Evolutionary conservation across 345 rosid species (phyloP).

Genomic region (Orychophragmus violaceus): DNA sequence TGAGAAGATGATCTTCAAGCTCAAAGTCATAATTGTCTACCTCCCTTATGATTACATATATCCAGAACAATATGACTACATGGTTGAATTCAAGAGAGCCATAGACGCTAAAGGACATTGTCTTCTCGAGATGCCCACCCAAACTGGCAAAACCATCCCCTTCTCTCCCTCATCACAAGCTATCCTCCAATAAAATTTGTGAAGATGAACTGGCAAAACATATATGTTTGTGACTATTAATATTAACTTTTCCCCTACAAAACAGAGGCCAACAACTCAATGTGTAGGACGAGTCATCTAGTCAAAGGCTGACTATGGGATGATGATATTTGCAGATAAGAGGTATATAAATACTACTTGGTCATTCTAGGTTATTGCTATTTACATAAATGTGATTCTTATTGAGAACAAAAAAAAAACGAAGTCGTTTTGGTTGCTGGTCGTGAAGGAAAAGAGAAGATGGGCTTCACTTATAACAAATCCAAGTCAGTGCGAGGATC

Average conservation of each 20-base stretch:
- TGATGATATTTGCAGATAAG: slow-evolving; percentile 98
- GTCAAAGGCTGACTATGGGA: slow-evolving; percentile 96
- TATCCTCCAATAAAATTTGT: slow-evolving; percentile 75
- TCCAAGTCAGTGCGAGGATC: too few relatives aligned
- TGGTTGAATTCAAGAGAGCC: slow-evolving; percentile 91
- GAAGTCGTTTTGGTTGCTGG: too few relatives aligned
- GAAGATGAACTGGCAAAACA: too few relatives aligned
- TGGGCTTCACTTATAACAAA: too few relatives aligned
- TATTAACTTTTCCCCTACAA: slow-evolving; percentile 2
- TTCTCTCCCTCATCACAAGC: slow-evolving; percentile 89
- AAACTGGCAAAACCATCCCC: slow-evolving; percentile 94
- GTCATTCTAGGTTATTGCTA: too few relatives aligned
- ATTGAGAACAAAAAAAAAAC: too few relatives aligned
- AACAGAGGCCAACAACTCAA: slow-evolving; percentile 97
- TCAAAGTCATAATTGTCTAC: slow-evolving; percentile 79
- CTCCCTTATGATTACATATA: slow-evolving; percentile 93
- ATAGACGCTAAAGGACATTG: slow-evolving; percentile 97
- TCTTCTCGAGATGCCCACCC: slow-evolving; percentile 98
- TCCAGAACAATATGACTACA: slow-evolving; percentile 88
- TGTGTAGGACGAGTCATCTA: slow-evolving; percentile 94
- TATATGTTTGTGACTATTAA: too few relatives aligned
- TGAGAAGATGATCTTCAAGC: slow-evolving; percentile 77
- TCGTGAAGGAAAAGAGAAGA: too few relatives aligned
- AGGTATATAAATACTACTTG: slow-evolving; percentile 35
- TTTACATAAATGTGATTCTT: too few relatives aligned